Base-by-base conservation (phyloP, 176 grass and related monocot genomes). In the Puccinellia tenuiflora region DNA sequence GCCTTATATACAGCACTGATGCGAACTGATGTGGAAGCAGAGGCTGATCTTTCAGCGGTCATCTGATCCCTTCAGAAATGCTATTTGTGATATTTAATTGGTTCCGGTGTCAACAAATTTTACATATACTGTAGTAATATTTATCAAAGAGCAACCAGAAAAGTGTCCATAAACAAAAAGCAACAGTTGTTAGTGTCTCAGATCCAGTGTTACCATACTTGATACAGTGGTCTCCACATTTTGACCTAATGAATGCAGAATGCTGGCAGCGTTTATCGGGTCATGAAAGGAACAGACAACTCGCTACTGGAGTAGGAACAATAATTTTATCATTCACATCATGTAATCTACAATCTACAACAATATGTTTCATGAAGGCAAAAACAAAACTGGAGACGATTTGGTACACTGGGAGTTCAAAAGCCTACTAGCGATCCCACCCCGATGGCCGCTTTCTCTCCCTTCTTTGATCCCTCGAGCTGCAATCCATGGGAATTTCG, bases 391-490 rank as follows among this genome's bases (percentile, higher is more conserved):
- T 65, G 38, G 43, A 28, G 45, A 47, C 17, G 22, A 73, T 21
- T 83, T 54, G 55, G 56, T 74, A 86, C 75, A 79, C 2, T 35
- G 0, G 50, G 29, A 30, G 17, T 66, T 65, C 30, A 66, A 70
- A 48, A 83, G 33, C 13, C 86, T 89, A 98, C 86, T 92, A 98
- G 67, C 71, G 88, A 88, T 98, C 95, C 95, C 95, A 98, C 37
- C 95, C 95, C 0, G 95, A 94, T 39, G 92, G 79, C 24, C 92
- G 81, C 73, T 95, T 98, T 82, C 95, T 93, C 80, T 98, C 92
- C 72, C 95, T 92, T 0, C 85, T 54, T 3, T 85, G 93, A 84
- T 90, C 90, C 59, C 53, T 86, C 67, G 92, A 88, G 76, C 95
- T 98, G 88, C 88, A 93, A 68, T 78, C 5, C 12, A 86, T 39